Evolutionary conservation across 768 basidiomycete species (phyloP).

Genomic region (Termitomyces heimii): DNA sequence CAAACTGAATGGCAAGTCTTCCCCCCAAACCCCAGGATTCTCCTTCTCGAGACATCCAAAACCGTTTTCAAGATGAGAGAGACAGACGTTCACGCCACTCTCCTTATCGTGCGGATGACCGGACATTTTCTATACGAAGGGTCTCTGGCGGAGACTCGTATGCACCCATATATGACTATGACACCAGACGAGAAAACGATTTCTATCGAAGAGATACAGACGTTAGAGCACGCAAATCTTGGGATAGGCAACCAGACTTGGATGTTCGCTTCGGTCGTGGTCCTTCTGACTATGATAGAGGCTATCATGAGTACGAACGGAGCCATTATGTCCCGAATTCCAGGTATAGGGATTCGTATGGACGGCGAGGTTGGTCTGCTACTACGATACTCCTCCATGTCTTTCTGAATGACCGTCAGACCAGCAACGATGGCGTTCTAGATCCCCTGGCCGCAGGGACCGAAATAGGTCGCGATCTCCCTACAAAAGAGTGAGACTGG

Average conservation of each 20-base stretch:
- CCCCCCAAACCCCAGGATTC: slow-evolving; percentile 29
- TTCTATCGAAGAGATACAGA: slow-evolving; percentile 4
- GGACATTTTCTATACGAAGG: slow-evolving; percentile 9
- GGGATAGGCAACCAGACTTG: slow-evolving; percentile 13
- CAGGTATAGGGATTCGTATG: slow-evolving; percentile 17
- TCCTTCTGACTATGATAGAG: slow-evolving; percentile 13
- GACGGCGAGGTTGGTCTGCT: slow-evolving; percentile 10
- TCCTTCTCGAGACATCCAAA: slow-evolving; percentile 8
- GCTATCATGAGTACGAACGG: slow-evolving; percentile 17
- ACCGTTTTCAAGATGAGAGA: slow-evolving; percentile 20
- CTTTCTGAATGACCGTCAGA: background rate
- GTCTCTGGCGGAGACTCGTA: slow-evolving; percentile 24
- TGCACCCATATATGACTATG: slow-evolving; percentile 22
- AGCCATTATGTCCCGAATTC: slow-evolving; percentile 1
- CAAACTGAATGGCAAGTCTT: slow-evolving; percentile 28
- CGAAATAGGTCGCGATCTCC: slow-evolving; percentile 21
- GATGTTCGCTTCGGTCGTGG: slow-evolving; percentile 6
- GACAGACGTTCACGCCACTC: slow-evolving; percentile 22
- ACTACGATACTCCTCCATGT: background rate
- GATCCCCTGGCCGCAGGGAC: slow-evolving; percentile 18
- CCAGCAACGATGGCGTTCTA: slow-evolving; percentile 13
- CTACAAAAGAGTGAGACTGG: slow-evolving; percentile 18
- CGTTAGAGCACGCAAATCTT: slow-evolving; percentile 2
- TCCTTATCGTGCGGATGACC: slow-evolving; percentile 3
- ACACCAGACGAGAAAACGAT: slow-evolving; percentile 19